Evolutionary conservation across 2,329 filamentous ascomycete genomes (phyloP), one percentile per base, ranked within the genome.

Genomic region (Sporothrix euskadiensis): DNA sequence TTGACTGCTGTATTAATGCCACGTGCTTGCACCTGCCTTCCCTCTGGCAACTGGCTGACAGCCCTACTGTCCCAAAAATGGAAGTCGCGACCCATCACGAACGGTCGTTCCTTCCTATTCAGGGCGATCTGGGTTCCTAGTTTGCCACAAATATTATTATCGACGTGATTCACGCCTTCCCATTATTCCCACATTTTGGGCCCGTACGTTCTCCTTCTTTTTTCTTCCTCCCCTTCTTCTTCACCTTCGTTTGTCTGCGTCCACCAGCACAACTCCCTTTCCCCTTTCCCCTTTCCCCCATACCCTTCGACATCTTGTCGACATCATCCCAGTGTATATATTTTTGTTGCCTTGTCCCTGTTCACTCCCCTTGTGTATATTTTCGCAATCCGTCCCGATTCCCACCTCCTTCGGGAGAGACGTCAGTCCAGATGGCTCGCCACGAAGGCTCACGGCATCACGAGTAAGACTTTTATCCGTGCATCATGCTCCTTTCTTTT

Each of bases 391-490:
- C 16, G 19, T 10, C 16, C 14, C 32, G 3, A 41, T 9, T 16
- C 8, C 2, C 30, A 10, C 19, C 57, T 61, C 61, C 19, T 39
- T 19, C 22, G 8, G 4, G 26, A 4, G 63, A 1, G 9, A 16
- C 65, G 5, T 54, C 26, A 6, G 5, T 52, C 39, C 30, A 59
- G 7, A 72, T 74, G 72, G 52, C 59, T 19, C 30, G 12, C n/a
- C 61, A 57, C 14, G 39, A 63, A 5, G 12, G 61, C 19, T 54
- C 68, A 10, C 68, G 72, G 69, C 72, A 54, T 44, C 49, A 73
- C 52, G 69, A 68, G 72, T 73, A 68, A 61, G 72, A 39, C 10
- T n/a, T 35, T n/a, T 19, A 16, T 26, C 16, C 16, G 41, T 14
- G 2, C 4, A 8, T 44, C 5, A 9, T 66, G 3, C 26, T 26